These are phyloP conservation scores for Stephanodiscus triporus DNA, from an alignment of 108 stramenopile genomes.

Conservation along the genomic window DNA sequence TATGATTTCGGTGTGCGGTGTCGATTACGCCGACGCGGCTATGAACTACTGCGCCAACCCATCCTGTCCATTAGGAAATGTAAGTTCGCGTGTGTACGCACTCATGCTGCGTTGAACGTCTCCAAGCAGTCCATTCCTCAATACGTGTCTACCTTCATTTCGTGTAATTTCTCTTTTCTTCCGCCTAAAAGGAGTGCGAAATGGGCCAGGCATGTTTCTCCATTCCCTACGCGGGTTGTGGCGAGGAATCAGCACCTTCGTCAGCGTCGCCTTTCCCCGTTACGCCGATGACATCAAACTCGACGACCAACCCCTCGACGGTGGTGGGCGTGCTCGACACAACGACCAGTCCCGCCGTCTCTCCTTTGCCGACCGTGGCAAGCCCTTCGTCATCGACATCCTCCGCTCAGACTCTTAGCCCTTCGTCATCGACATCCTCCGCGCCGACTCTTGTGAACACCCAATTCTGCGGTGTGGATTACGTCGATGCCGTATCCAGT, in stretches of 20 bases:
- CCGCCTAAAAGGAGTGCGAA: conserved; percentile 1
- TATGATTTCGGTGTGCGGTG: conserved; percentile 19
- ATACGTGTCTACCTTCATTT: neutral
- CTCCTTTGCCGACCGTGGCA: neutral
- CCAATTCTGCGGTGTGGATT: conserved; percentile 20
- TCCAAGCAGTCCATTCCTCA: neutral
- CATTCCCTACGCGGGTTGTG: conserved; percentile 18
- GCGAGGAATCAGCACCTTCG: neutral
- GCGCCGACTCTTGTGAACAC: conserved; percentile 14
- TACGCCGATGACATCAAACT: neutral
- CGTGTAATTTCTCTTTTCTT: neutral
- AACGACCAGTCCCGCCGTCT: neutral
- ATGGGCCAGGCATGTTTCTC: conserved; percentile 10
- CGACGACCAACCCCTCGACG: neutral
- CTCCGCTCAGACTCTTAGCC: conserved; percentile 7
- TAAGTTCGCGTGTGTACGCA: neutral
- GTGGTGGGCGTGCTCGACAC: neutral
- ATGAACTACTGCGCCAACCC: neutral
- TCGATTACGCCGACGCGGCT: conserved; percentile 17
- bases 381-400: neutral
- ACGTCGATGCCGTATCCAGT: conserved; percentile 9
- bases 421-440: neutral
- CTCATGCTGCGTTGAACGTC: neutral
- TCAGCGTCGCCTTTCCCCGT: neutral
- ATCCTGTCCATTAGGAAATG: conserved; percentile 26